Evolutionary conservation across 2,329 filamentous ascomycete genomes (phyloP), one percentile per base, ranked within the genome.

Genomic region (Drechslera avenae): DNA sequence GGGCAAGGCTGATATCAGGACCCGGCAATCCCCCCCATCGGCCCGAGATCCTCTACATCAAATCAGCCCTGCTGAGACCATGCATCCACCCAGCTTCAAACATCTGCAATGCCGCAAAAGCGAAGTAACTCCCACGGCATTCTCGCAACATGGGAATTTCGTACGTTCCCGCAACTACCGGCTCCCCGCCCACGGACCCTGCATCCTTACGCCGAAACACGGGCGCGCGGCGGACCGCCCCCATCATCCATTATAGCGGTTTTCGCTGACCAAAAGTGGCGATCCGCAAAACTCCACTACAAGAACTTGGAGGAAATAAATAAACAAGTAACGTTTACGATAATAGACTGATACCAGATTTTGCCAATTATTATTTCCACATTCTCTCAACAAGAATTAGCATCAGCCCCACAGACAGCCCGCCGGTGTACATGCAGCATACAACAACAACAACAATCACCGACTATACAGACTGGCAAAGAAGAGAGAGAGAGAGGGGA

Each of bases 131-230:
- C 21, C 21, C 21, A 28, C 26, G 10, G 26, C 26, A 28, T 28
- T 12, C 26, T 13, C 10, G 26, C 26, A 28, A 28, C 26, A 28
- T 28, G 26, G 9, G 9, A 28, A 28, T 28, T 9, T 28, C 26
- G 26, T 10, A 28, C 7, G 12, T 28, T 28, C 26, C 8, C 26
- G 9, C 26, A 23, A 28, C 8, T 28, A 28, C 26, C 53, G 53
- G 53, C 53, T 56, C 53, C 53, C 53, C 53, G 41, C 53, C 23
- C 31, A 28, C 49, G 45, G 34, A 36, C 36, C 41, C 36, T 46
- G 26, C 13, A 36, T 19, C 37, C 23, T 34, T 21, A 39, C 35
- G 4, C 43, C 43, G 45, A 41, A 41, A 34, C 16, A 19, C n/a
- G 36, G 30, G 23, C 30, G 34, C 13, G 32, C 9, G 19, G 36